Percentiles rank a stretch among this genome's conserved stretches.
phyloP scores from a whole-genome alignment of 2,329 filamentous ascomycete species.

The Cordyceps cateniannulata region DNA sequence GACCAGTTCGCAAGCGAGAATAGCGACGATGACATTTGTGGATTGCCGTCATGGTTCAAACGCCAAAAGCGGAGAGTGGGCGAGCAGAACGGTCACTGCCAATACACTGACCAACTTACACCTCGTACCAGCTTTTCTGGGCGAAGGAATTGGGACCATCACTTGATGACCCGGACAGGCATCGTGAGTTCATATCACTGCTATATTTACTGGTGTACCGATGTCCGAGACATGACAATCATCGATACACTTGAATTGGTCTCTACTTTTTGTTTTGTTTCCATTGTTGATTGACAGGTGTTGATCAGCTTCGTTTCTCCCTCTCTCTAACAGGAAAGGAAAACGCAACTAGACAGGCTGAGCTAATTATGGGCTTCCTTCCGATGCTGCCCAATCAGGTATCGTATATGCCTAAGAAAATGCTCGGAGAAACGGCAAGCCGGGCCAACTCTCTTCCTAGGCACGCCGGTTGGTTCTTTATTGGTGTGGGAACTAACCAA shows the following conservation, averaged over 20 bases:
- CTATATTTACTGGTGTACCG: too few species aligned
- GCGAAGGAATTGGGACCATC: neutral
- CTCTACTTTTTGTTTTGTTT: neutral
- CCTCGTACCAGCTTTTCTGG: neutral
- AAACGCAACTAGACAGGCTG: neutral
- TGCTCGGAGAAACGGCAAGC: neutral
- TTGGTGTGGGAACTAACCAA: neutral
- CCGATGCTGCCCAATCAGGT: neutral
- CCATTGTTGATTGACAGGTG: neutral
- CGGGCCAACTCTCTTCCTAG: neutral
- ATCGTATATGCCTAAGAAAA: neutral
- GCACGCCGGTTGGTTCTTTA: neutral
- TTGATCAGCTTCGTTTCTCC: neutral
- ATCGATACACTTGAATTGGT: neutral
- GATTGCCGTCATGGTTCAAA: neutral
- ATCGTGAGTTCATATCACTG: too few species aligned
- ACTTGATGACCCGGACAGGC: neutral
- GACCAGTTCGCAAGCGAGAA: neutral
- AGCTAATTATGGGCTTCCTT: neutral
- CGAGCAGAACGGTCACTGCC: neutral
- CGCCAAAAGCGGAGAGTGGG: neutral
- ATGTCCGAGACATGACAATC: neutral
- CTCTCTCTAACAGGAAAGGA: neutral
- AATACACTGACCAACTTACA: neutral
- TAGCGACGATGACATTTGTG: neutral